Base-by-base conservation (phyloP, 2,329 filamentous ascomycete genomes). In the Sporothrix mexicana region DNA sequence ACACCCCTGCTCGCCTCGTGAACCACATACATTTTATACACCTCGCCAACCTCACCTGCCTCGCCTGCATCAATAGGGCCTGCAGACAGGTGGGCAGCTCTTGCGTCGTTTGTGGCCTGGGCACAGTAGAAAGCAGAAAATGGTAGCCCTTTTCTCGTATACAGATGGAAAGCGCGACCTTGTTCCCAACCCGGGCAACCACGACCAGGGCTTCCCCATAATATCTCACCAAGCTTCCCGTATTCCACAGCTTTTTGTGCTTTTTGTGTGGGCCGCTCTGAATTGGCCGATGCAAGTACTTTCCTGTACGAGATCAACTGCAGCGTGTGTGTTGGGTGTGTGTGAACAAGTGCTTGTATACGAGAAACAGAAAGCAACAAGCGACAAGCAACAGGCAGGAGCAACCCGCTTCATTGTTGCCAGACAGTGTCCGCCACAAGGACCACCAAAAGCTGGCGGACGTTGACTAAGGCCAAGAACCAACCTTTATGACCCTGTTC, bases 151-250 rank as follows among this genome's bases (percentile, higher is more conserved):
- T 64, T n/a, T 66, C 69, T 71, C 59, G 69, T 53, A 69, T 51
- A 47, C 41, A 6, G 13, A 12, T 20, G 17, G 30, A 8, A 20
- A 25, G 49, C 25, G 12, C 36, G 64, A 15, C 45, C 45, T 36
- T 53, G 25, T 53, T 25, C 36, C 17, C 59, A 64, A 43, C 9
- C 59, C 59, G 59, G 59, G 30, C 61, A 67, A 64, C 43, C 36
- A 66, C 69, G n/a, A 43, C 69, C 55, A 51, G 30, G 30, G 30
- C 69, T 55, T 53, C 57, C 59, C 69, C 69, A 71, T 64, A 71
- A 64, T 64, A 71, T 71, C 47, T 66, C 69, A 71, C 59, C 30
- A 36, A 23, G 23, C 62, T 55, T 64, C 69, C 69, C 69, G 69
- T 66, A 66, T 71, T 71, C 69, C 55, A 49, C 62, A 49, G 43